Percentiles rank a stretch among this genome's conserved stretches.
These are phyloP conservation scores for Centella asiatica DNA, from an alignment of 129 eudicot species.

Conservation along the genomic window DNA sequence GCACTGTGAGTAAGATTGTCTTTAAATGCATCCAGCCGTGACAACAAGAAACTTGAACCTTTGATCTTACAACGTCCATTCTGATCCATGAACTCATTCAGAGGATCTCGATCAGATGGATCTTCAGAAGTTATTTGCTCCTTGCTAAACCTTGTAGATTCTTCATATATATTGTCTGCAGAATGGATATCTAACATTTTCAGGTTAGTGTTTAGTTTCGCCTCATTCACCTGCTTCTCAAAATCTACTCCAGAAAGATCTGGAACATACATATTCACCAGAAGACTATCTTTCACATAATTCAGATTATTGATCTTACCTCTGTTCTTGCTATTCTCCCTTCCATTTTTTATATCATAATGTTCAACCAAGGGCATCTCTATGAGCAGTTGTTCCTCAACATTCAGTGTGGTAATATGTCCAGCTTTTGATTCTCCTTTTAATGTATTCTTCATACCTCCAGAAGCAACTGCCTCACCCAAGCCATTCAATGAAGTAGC, in stretches of 20 bases:
- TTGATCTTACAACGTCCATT: conserved; percentile 15
- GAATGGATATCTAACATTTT: conserved; percentile 3
- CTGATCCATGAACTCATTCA: not conserved
- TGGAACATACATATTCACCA: not conserved
- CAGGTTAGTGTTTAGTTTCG: not conserved
- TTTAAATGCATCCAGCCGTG: conserved; percentile 11
- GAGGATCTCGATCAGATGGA: not conserved
- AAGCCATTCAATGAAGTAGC: conserved; percentile 1
- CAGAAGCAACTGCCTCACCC: conserved; percentile 8
- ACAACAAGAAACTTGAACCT: not conserved
- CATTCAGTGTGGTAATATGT: conserved; percentile 8
- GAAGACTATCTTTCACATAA: conserved; percentile 7
- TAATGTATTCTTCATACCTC: conserved; percentile 4
- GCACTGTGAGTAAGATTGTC: conserved; percentile 12
- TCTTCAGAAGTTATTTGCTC: conserved; percentile 1
- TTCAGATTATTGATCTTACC: conserved; percentile 19
- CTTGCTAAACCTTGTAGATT: not conserved
- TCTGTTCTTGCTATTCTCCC: not conserved
- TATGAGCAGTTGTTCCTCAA: conserved; percentile 16
- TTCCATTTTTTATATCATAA: conserved; percentile 20
- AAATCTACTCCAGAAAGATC: not conserved
- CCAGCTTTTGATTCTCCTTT: conserved; percentile 17
- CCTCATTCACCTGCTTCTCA: conserved; percentile 6
- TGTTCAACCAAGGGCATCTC: conserved; percentile 9
- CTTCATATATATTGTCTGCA: conserved; percentile 1